phyloP scores from a whole-genome alignment of 805 yeast species.

The Candida palmyrensis region DNA sequence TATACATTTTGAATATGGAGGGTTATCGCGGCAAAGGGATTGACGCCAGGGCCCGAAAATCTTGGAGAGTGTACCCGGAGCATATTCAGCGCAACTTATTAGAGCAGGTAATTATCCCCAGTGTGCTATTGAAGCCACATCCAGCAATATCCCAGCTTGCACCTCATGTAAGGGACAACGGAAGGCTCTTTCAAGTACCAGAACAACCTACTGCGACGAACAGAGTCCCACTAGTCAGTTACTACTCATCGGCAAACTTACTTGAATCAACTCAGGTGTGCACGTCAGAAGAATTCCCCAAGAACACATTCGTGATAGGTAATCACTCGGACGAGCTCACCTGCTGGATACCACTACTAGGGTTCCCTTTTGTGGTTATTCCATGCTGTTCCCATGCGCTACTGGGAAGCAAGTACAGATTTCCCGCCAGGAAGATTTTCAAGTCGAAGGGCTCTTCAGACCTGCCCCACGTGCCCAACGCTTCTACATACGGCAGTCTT shows the following conservation, averaged over 20 bases:
- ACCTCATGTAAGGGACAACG: slow-evolving; percentile 57
- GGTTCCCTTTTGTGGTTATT: slow-evolving; percentile 83
- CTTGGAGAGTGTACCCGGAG: slow-evolving; percentile 78
- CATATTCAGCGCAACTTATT: slow-evolving; percentile 51
- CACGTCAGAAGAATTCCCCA: slow-evolving; percentile 61
- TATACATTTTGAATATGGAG: slow-evolving; percentile 67
- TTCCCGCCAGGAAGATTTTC: slow-evolving; percentile 36
- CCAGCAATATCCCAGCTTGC: slow-evolving; percentile 51
- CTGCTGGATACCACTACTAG: slow-evolving; percentile 89
- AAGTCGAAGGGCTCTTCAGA: slow-evolving; percentile 1
- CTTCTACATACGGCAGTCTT: slow-evolving; percentile 76
- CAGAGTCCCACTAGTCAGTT: slow-evolving; percentile 42
- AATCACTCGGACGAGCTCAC: slow-evolving; percentile 95
- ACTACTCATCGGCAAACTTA: slow-evolving; percentile 50
- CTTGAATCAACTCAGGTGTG: slow-evolving; percentile 45
- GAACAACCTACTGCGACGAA: slow-evolving; percentile 14
- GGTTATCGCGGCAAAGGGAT: slow-evolving; percentile 82
- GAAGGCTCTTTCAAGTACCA: slow-evolving; percentile 53
- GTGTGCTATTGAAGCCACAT: slow-evolving; percentile 62
- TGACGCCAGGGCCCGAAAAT: slow-evolving; percentile 84
- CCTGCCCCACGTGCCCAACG: slow-evolving; percentile 10
- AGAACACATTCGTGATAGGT: slow-evolving; percentile 79
- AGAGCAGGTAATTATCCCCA: slow-evolving; percentile 84
- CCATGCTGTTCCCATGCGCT: slow-evolving; percentile 94
- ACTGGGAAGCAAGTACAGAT: slow-evolving; percentile 70